Evolutionary conservation across 2,329 filamentous ascomycete species (phyloP), one percentile per base, ranked within the genome.

Genomic region (Aspergillus candidus): DNA sequence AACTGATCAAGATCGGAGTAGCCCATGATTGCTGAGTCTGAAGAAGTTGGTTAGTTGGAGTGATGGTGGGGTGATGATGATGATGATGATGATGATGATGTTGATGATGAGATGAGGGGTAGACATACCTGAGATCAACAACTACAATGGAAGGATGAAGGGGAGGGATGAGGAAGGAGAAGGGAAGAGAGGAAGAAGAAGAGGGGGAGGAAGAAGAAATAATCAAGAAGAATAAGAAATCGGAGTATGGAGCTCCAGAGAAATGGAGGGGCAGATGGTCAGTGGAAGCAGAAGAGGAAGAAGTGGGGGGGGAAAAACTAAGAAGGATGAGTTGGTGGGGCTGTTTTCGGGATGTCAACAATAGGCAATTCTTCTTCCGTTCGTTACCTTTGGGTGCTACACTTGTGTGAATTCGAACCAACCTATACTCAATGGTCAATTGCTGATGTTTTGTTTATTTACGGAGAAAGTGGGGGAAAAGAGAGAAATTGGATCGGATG

Each of bases 1-100:
- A 89, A 81, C 78, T 84, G 77, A 72, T 98, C 93, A 67, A 83
- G 72, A 65, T 97, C 86, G 70, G 79, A 79, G 80, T 86, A 96
- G 71, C 83, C 83, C 91, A 97, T 97, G 63, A 69, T 80, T 68
- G 71, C 70, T 57, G 57, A 56, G 54, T 62, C 60, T 44, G 35
- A 30, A 27, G 44, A 32, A 31, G n/a, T 32, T 15, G 13, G 17
- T 18, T 6, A 30, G 40, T 54, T 51, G 56, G 49, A 48, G 38
- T 47, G 38, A 38, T 46, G 42, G 44, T 38, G 45, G 43, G 46
- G 38, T 27, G 42, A 37, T 32, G n/a, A 37, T 34, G 32, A 44
- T 55, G 38, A 51, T 32, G 27, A 35, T 18, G 38, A 41, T 39
- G 31, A 27, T 18, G 31, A 35, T 32, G 22, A 14, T 18, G 29